Evolutionary conservation across 164 flowering plant genomes (phyloP), one percentile per base, ranked within the genome.

Genomic region (Tinospora cordifolia): DNA sequence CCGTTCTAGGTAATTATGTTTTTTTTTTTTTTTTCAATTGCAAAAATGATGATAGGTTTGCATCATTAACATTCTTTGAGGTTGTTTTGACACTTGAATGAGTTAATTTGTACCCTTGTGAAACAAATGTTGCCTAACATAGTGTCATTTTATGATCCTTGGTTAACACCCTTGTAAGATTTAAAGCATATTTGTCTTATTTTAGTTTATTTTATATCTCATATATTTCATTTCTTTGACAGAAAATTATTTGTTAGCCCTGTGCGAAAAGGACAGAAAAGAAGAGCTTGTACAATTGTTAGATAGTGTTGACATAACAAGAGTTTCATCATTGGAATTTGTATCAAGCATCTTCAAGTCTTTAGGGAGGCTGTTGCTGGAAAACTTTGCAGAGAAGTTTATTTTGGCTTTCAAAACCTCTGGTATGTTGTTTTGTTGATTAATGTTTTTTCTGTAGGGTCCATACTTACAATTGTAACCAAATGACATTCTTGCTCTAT

Each of bases 161-260:
- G 60, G 60, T 54, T 54, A 17, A 21, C 1, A 25, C 24, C 21
- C 59, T 51, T n/a, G 21, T 14, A 17, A 51, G 19, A 51, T 54
- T 54, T 54, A 22, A 54, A 19, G 60, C 60, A n/a, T 19, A 54
- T 54, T 44, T 54, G 21, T 54, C 21, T 54, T 17, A 13, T 47
- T 25, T 13, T 49, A 10, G 39, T 8, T 54, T 8, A 51, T 8
- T 41, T 8, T 36, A 54, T 62, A 46, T 72, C 34, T 70, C 30
- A 3, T 51, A 19, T 69, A 72, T 58, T 68, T 10, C n/a, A 24
- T 47, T 74, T 17, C 7, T 78, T 68, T 76, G 77, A 80, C 91
- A 91, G 97, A 78, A 79, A 82, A 72, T 74, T 90, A 89, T 76
- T 78, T 93, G 81, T 57, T 85, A 63, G 98, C 97, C n/a, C 78